Percentiles rank a stretch among this genome's conserved stretches.
Conservation (phyloP, 306 rosid genomes). For the Vigna hirtella region DNA sequence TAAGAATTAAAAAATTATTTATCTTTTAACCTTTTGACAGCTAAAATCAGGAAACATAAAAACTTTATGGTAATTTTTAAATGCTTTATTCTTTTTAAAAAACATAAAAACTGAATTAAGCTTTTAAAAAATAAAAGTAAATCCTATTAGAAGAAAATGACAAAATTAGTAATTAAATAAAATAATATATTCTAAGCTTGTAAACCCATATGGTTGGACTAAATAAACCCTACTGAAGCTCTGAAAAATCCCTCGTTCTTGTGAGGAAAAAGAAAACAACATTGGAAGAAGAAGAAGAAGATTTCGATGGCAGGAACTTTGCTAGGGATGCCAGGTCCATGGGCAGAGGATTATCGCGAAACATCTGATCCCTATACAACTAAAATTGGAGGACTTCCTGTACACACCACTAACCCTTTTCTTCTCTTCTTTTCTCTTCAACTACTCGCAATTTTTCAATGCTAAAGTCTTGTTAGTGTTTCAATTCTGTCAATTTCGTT, state of each 20-base stretch:
- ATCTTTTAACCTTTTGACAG: no score
- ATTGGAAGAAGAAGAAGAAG: not conserved
- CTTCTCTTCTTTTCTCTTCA: not conserved
- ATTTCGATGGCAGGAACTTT: slow-evolving; percentile 48
- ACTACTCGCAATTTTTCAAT: not conserved
- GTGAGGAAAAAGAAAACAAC: not conserved
- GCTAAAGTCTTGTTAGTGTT: not conserved
- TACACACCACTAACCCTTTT: slow-evolving; percentile 13
- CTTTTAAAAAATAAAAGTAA: no score
- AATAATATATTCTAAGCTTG: no score
- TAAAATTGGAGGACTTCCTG: slow-evolving; percentile 92
- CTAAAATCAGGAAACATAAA: no score
- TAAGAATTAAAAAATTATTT: no score
- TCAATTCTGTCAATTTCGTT: not conserved
- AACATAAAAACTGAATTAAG: no score
- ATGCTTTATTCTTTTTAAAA: no score
- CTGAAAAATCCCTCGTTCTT: not conserved
- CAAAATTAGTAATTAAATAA: no score
- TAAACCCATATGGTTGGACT: not conserved
- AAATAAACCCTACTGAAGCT: not conserved
- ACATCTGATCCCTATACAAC: slow-evolving; percentile 72
- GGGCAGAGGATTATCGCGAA: slow-evolving; percentile 70
- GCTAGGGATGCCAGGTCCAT: slow-evolving; percentile 86
- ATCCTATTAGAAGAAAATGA: no score
- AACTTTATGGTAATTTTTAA: no score